Percentiles rank a stretch among this genome's conserved stretches.
Evolutionary conservation across 495 filamentous ascomycete species (phyloP).

Genomic region (Pseudomonodictys pantanalensis): DNA sequence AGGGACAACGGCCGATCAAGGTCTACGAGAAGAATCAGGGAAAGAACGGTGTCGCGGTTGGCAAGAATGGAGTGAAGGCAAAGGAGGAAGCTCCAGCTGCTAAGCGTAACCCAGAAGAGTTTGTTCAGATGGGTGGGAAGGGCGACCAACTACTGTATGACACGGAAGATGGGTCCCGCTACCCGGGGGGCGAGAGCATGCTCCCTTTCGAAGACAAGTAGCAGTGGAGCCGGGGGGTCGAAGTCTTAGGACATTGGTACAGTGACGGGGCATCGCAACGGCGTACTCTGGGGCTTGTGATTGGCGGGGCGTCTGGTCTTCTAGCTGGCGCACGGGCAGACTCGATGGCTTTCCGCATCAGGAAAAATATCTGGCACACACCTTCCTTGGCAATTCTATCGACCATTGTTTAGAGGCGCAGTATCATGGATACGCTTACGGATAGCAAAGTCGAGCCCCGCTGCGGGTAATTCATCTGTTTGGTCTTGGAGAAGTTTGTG

Average conservation of each 20-base stretch:
- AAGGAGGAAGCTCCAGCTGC: conserved; percentile 62
- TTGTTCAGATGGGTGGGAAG: conserved; percentile 75
- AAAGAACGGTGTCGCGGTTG: conserved; percentile 18
- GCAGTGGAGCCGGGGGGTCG: background rate
- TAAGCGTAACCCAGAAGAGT: conserved; percentile 66
- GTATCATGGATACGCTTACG: background rate
- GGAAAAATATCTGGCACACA: background rate
- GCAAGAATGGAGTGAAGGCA: conserved; percentile 25
- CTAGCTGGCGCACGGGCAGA: background rate
- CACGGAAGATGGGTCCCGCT: conserved; percentile 54
- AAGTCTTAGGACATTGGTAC: background rate
- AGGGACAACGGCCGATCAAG: conserved; percentile 61
- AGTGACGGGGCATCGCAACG: background rate
- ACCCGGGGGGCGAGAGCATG: conserved; percentile 11
- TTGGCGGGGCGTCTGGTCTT: background rate
- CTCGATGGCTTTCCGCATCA: background rate
- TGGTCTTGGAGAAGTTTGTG: background rate
- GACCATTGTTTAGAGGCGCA: background rate
- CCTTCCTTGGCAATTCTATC: background rate
- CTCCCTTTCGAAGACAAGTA: background rate
- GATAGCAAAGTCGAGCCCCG: background rate
- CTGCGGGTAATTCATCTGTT: background rate
- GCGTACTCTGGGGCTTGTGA: conserved; percentile 2
- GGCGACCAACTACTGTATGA: conserved; percentile 76
- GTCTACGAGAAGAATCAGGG: conserved; percentile 69